Evolutionary conservation across 2,329 filamentous ascomycete genomes (phyloP).

Genomic region (Dactylella cylindrospora): DNA sequence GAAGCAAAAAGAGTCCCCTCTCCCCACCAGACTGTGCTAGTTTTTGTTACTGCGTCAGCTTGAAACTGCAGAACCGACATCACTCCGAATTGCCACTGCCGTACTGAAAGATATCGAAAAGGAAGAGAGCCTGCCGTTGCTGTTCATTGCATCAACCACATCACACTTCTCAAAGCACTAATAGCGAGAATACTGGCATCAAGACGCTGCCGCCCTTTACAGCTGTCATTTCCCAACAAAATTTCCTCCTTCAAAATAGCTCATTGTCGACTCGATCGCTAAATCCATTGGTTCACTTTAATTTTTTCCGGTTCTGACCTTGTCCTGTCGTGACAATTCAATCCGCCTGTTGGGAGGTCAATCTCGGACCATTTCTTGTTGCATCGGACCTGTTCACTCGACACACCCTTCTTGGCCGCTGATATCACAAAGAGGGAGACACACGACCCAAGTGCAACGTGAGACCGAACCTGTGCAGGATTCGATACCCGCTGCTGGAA

Average conservation of each 20-base stretch:
- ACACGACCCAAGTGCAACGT: constrained; percentile 36
- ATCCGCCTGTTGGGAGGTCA: neutral
- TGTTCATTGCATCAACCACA: neutral
- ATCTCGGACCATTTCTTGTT: neutral
- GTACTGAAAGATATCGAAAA: no score
- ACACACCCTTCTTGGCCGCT: constrained; percentile 6
- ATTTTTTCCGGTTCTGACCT: neutral
- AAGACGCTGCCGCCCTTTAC: constrained; percentile 2
- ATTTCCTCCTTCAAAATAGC: constrained; percentile 11
- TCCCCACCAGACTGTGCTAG: neutral
- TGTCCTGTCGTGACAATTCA: neutral
- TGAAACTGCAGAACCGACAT: constrained; percentile 22
- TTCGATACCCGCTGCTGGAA: constrained; percentile 1
- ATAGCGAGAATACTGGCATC: neutral
- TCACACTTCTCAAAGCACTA: neutral
- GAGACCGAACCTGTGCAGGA: constrained; percentile 15
- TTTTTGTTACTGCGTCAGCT: neutral
- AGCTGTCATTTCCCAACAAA: constrained; percentile 23
- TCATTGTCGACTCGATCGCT: neutral
- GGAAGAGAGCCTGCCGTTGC: no score
- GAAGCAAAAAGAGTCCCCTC: neutral
- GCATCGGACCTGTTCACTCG: neutral
- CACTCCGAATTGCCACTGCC: constrained; percentile 40
- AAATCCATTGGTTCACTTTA: neutral
- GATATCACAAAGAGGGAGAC: constrained; percentile 11